A percentile compares a stretch with the other conserved stretches of the same genome.
phyloP scores from a whole-genome alignment of 768 basidiomycete genomes.

The Naganishia antarctica region DNA sequence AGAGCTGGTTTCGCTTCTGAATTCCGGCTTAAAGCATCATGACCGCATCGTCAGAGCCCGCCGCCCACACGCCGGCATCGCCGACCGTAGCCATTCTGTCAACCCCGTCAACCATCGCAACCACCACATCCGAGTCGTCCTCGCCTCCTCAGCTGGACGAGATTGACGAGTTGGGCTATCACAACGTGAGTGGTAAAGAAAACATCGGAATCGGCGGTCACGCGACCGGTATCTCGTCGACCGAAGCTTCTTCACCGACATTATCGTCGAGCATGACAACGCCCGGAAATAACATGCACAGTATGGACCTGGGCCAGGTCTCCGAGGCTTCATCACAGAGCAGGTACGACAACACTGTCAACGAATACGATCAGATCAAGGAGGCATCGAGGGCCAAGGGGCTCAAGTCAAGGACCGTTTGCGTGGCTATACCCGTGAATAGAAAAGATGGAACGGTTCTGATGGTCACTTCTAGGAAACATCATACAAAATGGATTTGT shows the following conservation, averaged over 20 bases:
- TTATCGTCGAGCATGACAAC: background rate
- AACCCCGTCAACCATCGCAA: slow-evolving; percentile 51
- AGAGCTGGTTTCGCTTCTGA: too few species aligned
- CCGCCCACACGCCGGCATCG: too few species aligned
- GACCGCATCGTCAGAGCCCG: too few species aligned
- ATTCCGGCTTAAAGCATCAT: too few species aligned
- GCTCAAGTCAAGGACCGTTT: slow-evolving; percentile 25
- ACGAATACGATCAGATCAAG: slow-evolving; percentile 13
- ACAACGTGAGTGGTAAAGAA: background rate
- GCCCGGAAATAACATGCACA: slow-evolving; percentile 7
- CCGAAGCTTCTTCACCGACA: slow-evolving; percentile 11
- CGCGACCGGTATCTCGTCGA: slow-evolving; percentile 10
- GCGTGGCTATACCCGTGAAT: slow-evolving; percentile 27
- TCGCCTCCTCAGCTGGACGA: slow-evolving; percentile 50
- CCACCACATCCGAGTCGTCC: slow-evolving; percentile 33
- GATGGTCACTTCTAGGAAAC: slow-evolving; percentile 30
- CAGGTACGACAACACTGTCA: slow-evolving; percentile 19
- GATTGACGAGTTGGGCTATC: slow-evolving; percentile 7
- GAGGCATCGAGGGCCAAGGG: slow-evolving; percentile 17
- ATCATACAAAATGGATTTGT: slow-evolving; percentile 31
- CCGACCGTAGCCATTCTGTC: background rate
- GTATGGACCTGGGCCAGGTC: background rate
- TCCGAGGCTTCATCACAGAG: slow-evolving; percentile 4
- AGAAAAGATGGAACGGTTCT: slow-evolving; percentile 14
- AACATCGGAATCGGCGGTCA: background rate